Base-by-base conservation (phyloP, 331 rosid species). In the Acacia concinna region DNA sequence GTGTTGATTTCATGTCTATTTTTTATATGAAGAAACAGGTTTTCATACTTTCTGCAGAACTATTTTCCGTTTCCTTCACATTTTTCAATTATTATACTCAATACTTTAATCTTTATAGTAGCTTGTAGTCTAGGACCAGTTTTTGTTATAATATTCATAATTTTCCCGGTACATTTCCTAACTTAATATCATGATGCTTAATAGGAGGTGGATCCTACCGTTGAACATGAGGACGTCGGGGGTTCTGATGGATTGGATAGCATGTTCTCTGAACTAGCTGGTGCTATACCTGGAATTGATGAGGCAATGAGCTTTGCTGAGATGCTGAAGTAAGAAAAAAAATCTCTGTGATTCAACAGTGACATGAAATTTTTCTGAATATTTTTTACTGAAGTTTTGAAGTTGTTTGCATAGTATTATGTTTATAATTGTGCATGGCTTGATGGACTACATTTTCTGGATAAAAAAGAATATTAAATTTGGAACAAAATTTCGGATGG, bases 281-380 rank as follows among this genome's bases (percentile, higher is more conserved):
- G 90, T 71, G 98, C 99, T 20, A 96, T 96, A 85, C 99, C 99
- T 11, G 99, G 99, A 81, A 96, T 96, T 81, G 99, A 96, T 25
- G 99, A 96, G 86, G 99, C 99, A 14, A 96, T 96, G 99, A 96
- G 99, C 86, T 96, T 96, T 85, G 98, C 99, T 21, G 98, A 96
- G 92, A 96, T 96, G 99, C 86, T 96, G 78, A 96, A 93, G 99
- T 96, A 84, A 89, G 90, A 5, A 56, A 51, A 13, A 5, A 30
- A 28, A 52, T 65, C 23, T n/a, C 23, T 72, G 69, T 77, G 60
- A 68, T 30, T 57, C 25, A 23, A 25, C 64, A 35, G n/a, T 59
- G 44, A 60, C 81, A n/a, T 70, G 59, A 38, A 54, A 73, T 47
- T 56, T 67, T 66, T 30, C 68, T 82, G 4, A 74, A 32, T 71